Evolutionary conservation across 1,284 basidiomycete genomes (phyloP).

Genomic region (Tremellales sp.): DNA sequence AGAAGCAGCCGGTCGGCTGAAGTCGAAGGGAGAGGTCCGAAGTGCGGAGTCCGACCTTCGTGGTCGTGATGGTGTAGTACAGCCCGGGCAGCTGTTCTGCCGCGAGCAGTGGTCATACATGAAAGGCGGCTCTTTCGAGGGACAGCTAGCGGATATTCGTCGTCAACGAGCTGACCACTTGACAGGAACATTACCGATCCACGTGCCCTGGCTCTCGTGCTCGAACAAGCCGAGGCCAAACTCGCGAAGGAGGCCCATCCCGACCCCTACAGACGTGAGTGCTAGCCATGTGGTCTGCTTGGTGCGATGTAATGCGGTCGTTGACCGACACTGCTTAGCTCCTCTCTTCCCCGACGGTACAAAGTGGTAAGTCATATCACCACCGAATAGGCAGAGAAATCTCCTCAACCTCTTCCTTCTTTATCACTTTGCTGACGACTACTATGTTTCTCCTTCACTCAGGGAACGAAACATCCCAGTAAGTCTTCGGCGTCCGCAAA

Average conservation of each 20-base stretch:
- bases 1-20: not conserved
- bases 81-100: too few relatives aligned
- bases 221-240: conserved; percentile 75
- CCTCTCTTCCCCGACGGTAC: conserved; percentile 75
- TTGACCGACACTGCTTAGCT: conserved; percentile 51
- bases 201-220: conserved; percentile 71
- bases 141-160: too few relatives aligned
- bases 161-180: not conserved
- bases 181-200: conserved; percentile 79
- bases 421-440: conserved; percentile 2
- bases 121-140: too few relatives aligned
- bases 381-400: not conserved
- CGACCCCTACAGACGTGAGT: conserved; percentile 85
- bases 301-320: not conserved
- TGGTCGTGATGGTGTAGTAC: too few relatives aligned
- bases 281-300: conserved; percentile 8
- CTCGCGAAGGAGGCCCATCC: conserved; percentile 70
- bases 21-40: too few relatives aligned
- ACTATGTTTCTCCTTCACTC: conserved; percentile 1
- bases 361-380: conserved; percentile 64
- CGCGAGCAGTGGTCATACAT: too few relatives aligned
- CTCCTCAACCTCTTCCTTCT: not conserved
- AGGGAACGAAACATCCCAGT: conserved; percentile 52
- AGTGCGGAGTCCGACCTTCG: too few relatives aligned
- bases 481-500: conserved; percentile 17